phyloP scores from a whole-genome alignment of 2,329 filamentous ascomycete species.

The Monilinia fructigena region DNA sequence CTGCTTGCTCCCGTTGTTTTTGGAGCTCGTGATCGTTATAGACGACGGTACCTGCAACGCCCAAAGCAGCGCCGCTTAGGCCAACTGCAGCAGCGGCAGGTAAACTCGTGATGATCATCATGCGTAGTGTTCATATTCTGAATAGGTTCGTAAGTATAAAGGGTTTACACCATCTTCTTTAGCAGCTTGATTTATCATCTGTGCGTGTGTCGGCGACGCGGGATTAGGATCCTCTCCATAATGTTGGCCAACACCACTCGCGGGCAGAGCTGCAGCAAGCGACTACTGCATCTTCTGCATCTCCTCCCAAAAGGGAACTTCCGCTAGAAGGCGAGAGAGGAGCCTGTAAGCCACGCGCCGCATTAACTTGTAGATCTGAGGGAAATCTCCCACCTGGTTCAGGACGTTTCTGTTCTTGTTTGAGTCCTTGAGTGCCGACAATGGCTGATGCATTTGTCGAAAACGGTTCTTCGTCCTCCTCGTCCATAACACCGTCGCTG shows the following conservation, averaged over 20 bases:
- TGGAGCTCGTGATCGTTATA: conserved; percentile 27
- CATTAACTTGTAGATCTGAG: conserved; percentile 84
- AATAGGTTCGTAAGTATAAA: conserved; percentile 48
- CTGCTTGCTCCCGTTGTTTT: conserved; percentile 26
- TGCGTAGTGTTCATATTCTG: conserved; percentile 22
- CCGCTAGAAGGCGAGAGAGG: conserved; percentile 78
- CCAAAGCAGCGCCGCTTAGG: conserved; percentile 30
- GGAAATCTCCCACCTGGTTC: conserved; percentile 96
- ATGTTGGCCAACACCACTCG: conserved; percentile 31
- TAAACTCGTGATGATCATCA: conserved; percentile 18
- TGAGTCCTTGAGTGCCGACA: conserved; percentile 47
- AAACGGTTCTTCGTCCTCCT: conserved; percentile 67
- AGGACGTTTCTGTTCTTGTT: conserved; percentile 64
- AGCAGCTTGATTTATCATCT: conserved; percentile 51
- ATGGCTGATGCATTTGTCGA: conserved; percentile 55
- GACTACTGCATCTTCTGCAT: conserved; percentile 53
- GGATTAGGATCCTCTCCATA: conserved; percentile 37
- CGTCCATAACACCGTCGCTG: conserved; percentile 75
- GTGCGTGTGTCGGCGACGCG: conserved; percentile 51
- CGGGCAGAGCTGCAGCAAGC: conserved; percentile 50
- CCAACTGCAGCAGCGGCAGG: conserved; percentile 28
- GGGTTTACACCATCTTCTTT: conserved; percentile 57
- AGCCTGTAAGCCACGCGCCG: conserved; percentile 74
- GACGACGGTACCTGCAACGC: conserved; percentile 26
- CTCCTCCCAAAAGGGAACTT: conserved; percentile 59